Evolutionary conservation across 106 monocot genomes (phyloP), one percentile per base, ranked within the genome.

Genomic region (Acorus calamus): DNA sequence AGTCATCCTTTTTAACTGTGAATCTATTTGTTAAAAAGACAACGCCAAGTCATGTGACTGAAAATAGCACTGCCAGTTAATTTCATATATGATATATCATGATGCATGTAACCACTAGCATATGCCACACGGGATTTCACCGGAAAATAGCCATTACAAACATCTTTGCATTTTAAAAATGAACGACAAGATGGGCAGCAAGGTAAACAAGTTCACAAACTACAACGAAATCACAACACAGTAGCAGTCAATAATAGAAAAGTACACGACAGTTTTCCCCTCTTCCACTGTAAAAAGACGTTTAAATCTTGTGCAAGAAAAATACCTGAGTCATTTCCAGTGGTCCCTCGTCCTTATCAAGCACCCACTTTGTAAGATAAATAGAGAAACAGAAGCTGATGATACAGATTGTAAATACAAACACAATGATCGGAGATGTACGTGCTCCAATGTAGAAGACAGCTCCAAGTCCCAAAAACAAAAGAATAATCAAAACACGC

Each of bases 361-460:
- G 88, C 77, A 99, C 98, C 98, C 98, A 99, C 63, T 88, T 99
- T 69, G 86, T 80, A 63, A 99, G 76, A 67, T 88, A 99, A 49
- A 88, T 55, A 56, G 98, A 55, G 68, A 99, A 99, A 66, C 85
- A 70, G 77, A 99, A 88, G 74, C 86, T 88, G 56, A 84, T 53
- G 45, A 73, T 79, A 77, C 98, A 92, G 60, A 92, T 66, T 47
- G 73, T 70, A 64, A 99, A 85, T 28, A 99, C 98, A 76, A 99
- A 99, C 52, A 99, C 55, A 47, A 99, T 56, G 60, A 99, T 82
- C 46, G 92, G 88, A 53, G 98, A 99, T 71, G 98, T 83, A 65
- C 66, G 72, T 64, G 88, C 83, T 64, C 92, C 98, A 67, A 99
- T 59, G 55, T 92, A 99, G 50, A 99, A 71, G 57, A 92, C 72